Evolutionary conservation across 2,329 filamentous ascomycete species (phyloP), one percentile per base, ranked within the genome.

Genomic region (Hypocrella siamensis): DNA sequence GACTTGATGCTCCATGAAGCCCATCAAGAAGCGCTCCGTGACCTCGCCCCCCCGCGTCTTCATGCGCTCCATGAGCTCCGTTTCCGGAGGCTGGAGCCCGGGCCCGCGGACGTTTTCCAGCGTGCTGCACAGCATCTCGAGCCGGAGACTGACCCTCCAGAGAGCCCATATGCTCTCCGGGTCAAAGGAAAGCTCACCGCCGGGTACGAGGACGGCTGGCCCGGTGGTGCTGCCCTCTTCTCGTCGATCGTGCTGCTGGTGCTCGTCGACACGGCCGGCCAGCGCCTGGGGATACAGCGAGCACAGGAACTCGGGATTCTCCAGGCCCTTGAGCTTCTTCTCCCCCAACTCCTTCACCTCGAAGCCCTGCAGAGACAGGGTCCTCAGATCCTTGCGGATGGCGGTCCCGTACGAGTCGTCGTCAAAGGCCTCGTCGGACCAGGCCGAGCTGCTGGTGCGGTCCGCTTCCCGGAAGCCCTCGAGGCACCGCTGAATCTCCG

Each of bases 291-390:
- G 88, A 51, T 94, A 98, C 52, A 98, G 80, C 36, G 93, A 76
- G 57, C 93, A 96, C 43, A 98, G 79, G 38, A 85, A 79, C 53
- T 98, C 90, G 0, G 90, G 88, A 49, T 98, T 98, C 56, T 98
- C 90, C 10, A 98, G 74, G 19, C 90, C 90, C 58, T 98, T 98
- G 35, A 98, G 67, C 49, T 93, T 94, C 42, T 79, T 79, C 55
- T 96, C 86, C 30, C 90, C 90, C 52, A 93, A 79, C 46, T 94
- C 86, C 55, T 94, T 94, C 48, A 96, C 85, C 51, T 93, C 84
- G 47, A 96, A 98, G 6, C 90, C 90, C 55, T 93, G 84, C 30
- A 77, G 85, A 43, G 78, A 90, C 17, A 98, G 67, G 18, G 82
- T 80, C 31, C 84, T 75, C 15, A 98, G 64, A 54, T 98, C 90